Evolutionary conservation across 352 stramenopile genomes (phyloP).

Genomic region (Phytophthora megakarya): DNA sequence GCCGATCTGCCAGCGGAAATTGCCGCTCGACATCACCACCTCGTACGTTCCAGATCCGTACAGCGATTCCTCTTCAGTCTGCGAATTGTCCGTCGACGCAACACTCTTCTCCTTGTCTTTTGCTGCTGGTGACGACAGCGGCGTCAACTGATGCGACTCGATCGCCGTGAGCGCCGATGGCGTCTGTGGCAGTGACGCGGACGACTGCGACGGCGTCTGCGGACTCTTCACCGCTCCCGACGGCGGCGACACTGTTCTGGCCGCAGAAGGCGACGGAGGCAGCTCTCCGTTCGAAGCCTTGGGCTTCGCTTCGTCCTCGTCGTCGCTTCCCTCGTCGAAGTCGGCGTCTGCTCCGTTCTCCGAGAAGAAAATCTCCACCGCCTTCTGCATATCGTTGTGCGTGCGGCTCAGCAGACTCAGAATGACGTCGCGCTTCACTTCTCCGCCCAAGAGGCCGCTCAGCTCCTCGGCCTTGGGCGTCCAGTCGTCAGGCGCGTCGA

Average conservation of each 20-base stretch:
- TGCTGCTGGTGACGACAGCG: slow-evolving; percentile 42
- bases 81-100: slow-evolving; percentile 8
- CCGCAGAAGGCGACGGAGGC: slow-evolving; percentile 17
- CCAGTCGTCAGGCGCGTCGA: slow-evolving; percentile 33
- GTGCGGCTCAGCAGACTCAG: slow-evolving; percentile 60
- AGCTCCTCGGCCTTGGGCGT: slow-evolving; percentile 57
- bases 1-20: slow-evolving; percentile 85
- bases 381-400: slow-evolving; percentile 75
- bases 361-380: slow-evolving; percentile 80
- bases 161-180: slow-evolving; percentile 54
- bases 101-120: slow-evolving; percentile 26
- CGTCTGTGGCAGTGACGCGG: slow-evolving; percentile 37
- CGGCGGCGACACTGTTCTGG: slow-evolving; percentile 26
- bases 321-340: slow-evolving; percentile 50
- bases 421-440: slow-evolving; percentile 64
- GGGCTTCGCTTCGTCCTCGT: slow-evolving; percentile 44
- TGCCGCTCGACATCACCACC: slow-evolving; percentile 74
- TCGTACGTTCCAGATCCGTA: slow-evolving; percentile 77
- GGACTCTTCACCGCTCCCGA: slow-evolving; percentile 26
- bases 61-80: slow-evolving; percentile 46
- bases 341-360: slow-evolving; percentile 57
- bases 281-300: slow-evolving; percentile 16
- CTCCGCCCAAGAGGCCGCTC: slow-evolving; percentile 72
- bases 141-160: slow-evolving; percentile 60
- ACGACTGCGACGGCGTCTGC: slow-evolving; percentile 40